Evolutionary conservation across 257 asterid genomes (phyloP).

Genomic region (Plantago ovata): DNA sequence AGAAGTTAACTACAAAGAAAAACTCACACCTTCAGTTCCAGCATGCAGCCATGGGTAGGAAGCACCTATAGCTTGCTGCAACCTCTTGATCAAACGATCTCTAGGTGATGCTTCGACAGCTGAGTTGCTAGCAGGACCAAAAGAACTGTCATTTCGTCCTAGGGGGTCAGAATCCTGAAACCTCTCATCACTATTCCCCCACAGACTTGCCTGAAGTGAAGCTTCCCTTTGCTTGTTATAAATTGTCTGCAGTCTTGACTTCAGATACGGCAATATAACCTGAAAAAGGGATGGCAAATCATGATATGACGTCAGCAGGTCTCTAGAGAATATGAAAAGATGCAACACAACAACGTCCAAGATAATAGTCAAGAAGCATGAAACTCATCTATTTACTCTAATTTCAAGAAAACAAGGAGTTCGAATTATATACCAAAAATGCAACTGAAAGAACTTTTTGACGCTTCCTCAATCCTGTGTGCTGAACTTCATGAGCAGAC

Average conservation of each 20-base stretch:
- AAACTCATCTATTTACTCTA: constrained; percentile 7
- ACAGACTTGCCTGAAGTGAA: constrained; percentile 88
- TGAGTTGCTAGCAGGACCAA: constrained; percentile 40
- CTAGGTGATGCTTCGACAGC: constrained; percentile 48
- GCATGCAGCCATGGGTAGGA: constrained; percentile 99
- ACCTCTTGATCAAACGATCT: constrained; percentile 47
- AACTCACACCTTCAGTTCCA: constrained; percentile 75
- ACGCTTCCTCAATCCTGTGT: constrained; percentile 63
- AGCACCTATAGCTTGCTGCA: constrained; percentile 58
- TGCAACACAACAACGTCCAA: constrained; percentile 2
- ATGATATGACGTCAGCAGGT: too few relatives aligned
- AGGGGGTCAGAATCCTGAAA: constrained; percentile 41
- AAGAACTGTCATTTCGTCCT: constrained; percentile 37
- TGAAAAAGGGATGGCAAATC: constrained; percentile 23
- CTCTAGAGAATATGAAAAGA: background rate
- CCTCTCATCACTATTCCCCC: constrained; percentile 82
- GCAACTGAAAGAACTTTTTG: constrained; percentile 87
- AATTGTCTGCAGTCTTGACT: constrained; percentile 76
- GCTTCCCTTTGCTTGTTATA: constrained; percentile 93
- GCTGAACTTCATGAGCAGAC: constrained; percentile 32
- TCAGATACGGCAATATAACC: constrained; percentile 86
- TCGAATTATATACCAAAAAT: constrained; percentile 55
- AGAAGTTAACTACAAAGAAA: background rate
- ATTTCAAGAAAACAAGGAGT: constrained; percentile 5
- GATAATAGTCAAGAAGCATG: background rate